Conservation (phyloP, 805 yeast genomes). For the Candida michaelii region DNA sequence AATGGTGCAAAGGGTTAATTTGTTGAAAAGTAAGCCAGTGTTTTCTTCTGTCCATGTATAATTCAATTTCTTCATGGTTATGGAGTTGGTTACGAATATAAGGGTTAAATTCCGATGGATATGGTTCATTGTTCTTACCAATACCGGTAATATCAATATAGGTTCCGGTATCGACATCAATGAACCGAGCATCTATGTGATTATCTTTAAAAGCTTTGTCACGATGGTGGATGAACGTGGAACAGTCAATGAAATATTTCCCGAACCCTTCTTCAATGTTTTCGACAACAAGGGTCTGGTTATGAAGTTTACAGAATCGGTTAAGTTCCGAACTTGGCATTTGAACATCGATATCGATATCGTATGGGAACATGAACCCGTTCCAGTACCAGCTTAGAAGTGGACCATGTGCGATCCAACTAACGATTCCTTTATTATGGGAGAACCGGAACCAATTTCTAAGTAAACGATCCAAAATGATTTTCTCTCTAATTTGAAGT, state of each 20-base stretch:
- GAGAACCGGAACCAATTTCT: conserved; percentile 29
- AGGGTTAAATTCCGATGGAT: conserved; percentile 17
- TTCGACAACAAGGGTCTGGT: conserved; percentile 30
- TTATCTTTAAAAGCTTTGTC: conserved; percentile 24
- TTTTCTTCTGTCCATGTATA: conserved; percentile 34
- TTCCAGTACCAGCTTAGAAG: conserved; percentile 33
- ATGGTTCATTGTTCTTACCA: conserved; percentile 21
- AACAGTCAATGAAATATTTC: conserved; percentile 29
- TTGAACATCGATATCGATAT: conserved; percentile 30
- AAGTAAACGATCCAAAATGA: conserved; percentile 25
- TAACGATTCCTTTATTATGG: conserved; percentile 22
- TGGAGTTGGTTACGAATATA: conserved; percentile 20
- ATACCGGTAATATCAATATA: conserved; percentile 59
- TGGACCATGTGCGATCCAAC: conserved; percentile 33
- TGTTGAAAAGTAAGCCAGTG: conserved; percentile 33
- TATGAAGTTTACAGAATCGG: conserved; percentile 22
- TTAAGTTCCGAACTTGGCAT: conserved; percentile 28
- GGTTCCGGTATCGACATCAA: conserved; percentile 57
- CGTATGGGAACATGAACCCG: conserved; percentile 30
- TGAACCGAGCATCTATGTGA: conserved; percentile 47
- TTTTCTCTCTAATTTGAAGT: conserved; percentile 20
- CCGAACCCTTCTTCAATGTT: conserved; percentile 30
- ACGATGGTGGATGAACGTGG: conserved; percentile 30
- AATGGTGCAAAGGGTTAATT: conserved; percentile 51
- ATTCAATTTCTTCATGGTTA: conserved; percentile 15